phyloP scores from a whole-genome alignment of 352 stramenopile species.

The Saprolegnia parasitica region DNA sequence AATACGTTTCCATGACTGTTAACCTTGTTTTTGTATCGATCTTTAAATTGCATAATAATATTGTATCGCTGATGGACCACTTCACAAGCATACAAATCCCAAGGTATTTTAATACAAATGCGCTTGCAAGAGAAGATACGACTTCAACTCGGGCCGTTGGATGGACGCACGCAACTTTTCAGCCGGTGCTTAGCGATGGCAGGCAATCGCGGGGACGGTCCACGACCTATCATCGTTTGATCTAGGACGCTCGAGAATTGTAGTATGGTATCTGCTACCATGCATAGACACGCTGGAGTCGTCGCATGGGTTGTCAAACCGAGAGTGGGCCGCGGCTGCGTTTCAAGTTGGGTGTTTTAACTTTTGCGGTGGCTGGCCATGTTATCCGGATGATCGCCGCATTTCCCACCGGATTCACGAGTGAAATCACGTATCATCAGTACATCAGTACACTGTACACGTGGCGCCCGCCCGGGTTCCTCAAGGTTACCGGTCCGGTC shows the following conservation, averaged over 20 bases:
- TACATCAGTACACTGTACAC: no score
- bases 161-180: background rate
- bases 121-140: background rate
- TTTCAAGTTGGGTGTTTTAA: constrained; percentile 3
- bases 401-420: no score
- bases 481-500: no score
- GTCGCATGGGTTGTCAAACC: background rate
- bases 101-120: background rate
- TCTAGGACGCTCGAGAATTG: background rate
- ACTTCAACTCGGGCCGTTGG: background rate
- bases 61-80: background rate
- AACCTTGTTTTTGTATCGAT: background rate
- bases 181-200: no score
- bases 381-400: background rate
- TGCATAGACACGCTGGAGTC: background rate
- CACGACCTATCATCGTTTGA: background rate
- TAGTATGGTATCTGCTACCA: background rate
- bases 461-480: no score
- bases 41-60: no score
- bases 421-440: no score
- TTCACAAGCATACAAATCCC: constrained; percentile 7
- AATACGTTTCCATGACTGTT: no score
- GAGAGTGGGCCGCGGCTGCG: background rate
- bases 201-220: no score
- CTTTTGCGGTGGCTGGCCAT: background rate